phyloP scores from a whole-genome alignment of 2,329 filamentous ascomycete genomes.

The Phialophora tarda region DNA sequence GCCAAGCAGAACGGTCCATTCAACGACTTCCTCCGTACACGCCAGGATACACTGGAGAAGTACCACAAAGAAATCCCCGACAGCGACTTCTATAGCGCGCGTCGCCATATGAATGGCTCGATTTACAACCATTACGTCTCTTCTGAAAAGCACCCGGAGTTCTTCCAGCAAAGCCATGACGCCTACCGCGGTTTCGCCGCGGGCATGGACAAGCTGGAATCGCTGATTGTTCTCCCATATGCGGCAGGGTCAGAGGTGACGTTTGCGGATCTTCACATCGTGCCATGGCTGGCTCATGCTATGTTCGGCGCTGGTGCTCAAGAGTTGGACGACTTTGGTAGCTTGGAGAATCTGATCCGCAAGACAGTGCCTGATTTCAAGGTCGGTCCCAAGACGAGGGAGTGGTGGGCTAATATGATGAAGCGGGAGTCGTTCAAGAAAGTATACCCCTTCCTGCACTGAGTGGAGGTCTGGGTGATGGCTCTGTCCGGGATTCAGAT shows the following conservation, averaged over 20 bases:
- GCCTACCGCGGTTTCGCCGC: conserved; percentile 23
- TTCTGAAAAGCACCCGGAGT: conserved; percentile 17
- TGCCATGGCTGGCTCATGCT: conserved; percentile 35
- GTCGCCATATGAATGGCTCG: conserved; percentile 23
- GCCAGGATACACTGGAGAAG: conserved; percentile 27
- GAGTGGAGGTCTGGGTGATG: background rate
- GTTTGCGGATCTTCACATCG: conserved; percentile 31
- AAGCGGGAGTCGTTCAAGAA: conserved; percentile 20
- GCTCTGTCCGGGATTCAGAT: background rate
- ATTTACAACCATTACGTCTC: conserved; percentile 25
- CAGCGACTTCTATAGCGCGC: conserved; percentile 29
- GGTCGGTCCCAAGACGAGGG: conserved; percentile 25
- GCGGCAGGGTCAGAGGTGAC: conserved; percentile 29
- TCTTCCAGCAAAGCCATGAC: conserved; percentile 25
- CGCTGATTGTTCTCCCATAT: conserved; percentile 27
- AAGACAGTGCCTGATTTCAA: conserved; percentile 33
- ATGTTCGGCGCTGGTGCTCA: conserved; percentile 24
- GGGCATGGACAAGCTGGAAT: conserved; percentile 26
- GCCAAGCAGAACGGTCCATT: conserved; percentile 22
- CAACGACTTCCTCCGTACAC: conserved; percentile 21
- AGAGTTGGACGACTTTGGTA: conserved; percentile 25
- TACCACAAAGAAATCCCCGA: conserved; percentile 24
- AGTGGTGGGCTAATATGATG: conserved; percentile 27
- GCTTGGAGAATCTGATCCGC: conserved; percentile 23
- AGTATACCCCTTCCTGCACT: conserved; percentile 27